Base-by-base conservation (phyloP, 1,139 yeast genomes). In the Pichia cactophila region DNA sequence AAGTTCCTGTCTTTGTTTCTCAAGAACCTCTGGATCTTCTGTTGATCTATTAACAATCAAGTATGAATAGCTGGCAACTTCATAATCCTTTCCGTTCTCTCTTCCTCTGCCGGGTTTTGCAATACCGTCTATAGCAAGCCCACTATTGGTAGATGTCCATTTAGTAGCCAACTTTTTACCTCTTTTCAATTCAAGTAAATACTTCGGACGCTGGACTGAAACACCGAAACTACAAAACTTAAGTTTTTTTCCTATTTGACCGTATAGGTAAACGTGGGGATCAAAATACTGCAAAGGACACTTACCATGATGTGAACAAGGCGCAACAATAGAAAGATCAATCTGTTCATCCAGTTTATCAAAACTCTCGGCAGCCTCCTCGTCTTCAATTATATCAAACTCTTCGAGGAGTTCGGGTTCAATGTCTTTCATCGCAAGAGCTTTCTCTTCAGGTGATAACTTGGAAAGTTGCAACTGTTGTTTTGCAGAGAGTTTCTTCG, bases 281-380 rank as follows among this genome's bases (percentile, higher is more conserved):
- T 83, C 85, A 14, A 83, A 82, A 33, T 81, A 74, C 63, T 89
- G 97, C 49, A 92, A 69, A 0, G 98, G 97, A 61, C 97, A 90
- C 57, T 73, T 77, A 31, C 83, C 78, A 60, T 89, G 97, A 64
- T 92, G 97, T 0, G 95, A 69, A 62, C 97, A 92, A 4, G 98
- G 98, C 0, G 96, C 96, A 33, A 92, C 61, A 11, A 90, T 74
- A 48, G 74, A 75, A 42, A 85, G 58, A 56, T 82, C 57, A 10
- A 62, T 58, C 2, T 52, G 81, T 59, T 75, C 82, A n/a, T 54
- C 43, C 5, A 41, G 5, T 7, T 36, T 16, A 28, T 49, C 54
- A 3, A 42, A 14, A 56, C 74, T 75, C 26, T 44, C 50, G 1
- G 50, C 45, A 1, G 48, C 53, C 9, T 57, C 55, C 23, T 58